Percentiles rank a stretch among this genome's conserved stretches.
Evolutionary conservation across 169 alveolate species (phyloP).

Genomic region (Theileria annulata): DNA sequence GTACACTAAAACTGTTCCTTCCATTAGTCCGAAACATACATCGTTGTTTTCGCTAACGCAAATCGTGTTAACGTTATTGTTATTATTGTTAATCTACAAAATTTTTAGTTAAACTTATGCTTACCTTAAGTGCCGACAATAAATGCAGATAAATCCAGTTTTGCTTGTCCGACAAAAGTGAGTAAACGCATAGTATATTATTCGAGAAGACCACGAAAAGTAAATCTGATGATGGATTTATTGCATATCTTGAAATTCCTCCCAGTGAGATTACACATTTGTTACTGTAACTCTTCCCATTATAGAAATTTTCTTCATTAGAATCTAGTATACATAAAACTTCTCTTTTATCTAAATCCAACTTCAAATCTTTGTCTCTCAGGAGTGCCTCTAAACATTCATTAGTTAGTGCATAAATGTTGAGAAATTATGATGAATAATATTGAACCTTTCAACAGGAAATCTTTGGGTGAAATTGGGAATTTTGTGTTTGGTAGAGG

Average conservation of each 20-base stretch:
- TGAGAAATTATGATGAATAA: not conserved
- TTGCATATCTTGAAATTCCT: conserved; percentile 44
- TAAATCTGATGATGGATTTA: conserved; percentile 20
- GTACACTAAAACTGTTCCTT: conserved; percentile 57
- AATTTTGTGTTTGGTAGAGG: conserved; percentile 23
- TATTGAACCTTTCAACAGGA: conserved; percentile 32
- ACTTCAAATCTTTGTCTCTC: conserved; percentile 32
- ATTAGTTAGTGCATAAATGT: not conserved
- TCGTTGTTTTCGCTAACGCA: conserved; percentile 27
- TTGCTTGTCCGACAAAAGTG: conserved; percentile 20
- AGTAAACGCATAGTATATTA: conserved; percentile 39
- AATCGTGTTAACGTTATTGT: conserved; percentile 28
- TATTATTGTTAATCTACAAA: conserved; percentile 26
- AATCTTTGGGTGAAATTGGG: conserved; percentile 19
- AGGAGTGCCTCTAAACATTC: conserved; percentile 30
- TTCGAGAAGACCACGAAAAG: conserved; percentile 49
- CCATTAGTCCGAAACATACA: conserved; percentile 48
- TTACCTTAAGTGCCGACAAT: conserved; percentile 25
- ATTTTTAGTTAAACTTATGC: not conserved
- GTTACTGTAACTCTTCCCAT: conserved; percentile 11
- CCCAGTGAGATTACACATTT: conserved; percentile 51
- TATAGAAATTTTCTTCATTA: conserved; percentile 59
- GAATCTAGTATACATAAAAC: conserved; percentile 60
- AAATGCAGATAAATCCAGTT: conserved; percentile 28
- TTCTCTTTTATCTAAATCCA: conserved; percentile 17